Evolutionary conservation across 2,329 filamentous ascomycete species (phyloP), one percentile per base, ranked within the genome.

Genomic region (Xylogone sp.): DNA sequence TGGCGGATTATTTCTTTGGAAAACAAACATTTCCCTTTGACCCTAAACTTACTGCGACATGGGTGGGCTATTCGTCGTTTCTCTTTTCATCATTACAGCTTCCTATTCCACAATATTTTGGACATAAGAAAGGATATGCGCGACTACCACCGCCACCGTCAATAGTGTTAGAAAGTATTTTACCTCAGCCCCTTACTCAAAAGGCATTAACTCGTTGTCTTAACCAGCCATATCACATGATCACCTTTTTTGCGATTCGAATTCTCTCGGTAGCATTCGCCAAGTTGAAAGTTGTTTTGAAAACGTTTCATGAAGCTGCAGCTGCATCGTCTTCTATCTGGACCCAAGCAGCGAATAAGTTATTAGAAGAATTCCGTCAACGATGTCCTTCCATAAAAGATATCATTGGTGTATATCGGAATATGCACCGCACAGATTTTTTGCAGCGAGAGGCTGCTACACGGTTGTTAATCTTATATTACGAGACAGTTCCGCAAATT

Each of bases 61-160:
- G 94, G 94, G 88, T 97, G 59, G 92, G 93, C 42, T 96, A 95
- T 65, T 90, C 91, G 0, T 84, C 91, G 0, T 90, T 97, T 56
- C 72, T 99, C 4, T 96, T 95, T 68, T 88, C 87, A 54, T 83
- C 86, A 1, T 83, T 97, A 44, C 81, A 86, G 52, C 74, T 95
- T 31, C 83, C 86, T 1, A 75, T 96, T 2, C 92, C 92, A 2
- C 65, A 73, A 21, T 81, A 80, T 54, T 90, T 93, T 63, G 90
- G 90, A 12, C 82, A 84, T 59, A 75, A 75, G 42, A 76, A 80
- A 12, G 76, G 75, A 42, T 86, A 83, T 56, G 82, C 84, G 21
- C 69, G 75, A 18, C 73, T 85, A 13, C 92, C 94, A 24, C 93
- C 94, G 8, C 90, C 91, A 1, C 82, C 86, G 2, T 84, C 84